A percentile compares a stretch with the other conserved stretches of the same genome.
Evolutionary conservation across 1,139 yeast genomes (phyloP).

Genomic region (Cylindricascospora bacillispora): DNA sequence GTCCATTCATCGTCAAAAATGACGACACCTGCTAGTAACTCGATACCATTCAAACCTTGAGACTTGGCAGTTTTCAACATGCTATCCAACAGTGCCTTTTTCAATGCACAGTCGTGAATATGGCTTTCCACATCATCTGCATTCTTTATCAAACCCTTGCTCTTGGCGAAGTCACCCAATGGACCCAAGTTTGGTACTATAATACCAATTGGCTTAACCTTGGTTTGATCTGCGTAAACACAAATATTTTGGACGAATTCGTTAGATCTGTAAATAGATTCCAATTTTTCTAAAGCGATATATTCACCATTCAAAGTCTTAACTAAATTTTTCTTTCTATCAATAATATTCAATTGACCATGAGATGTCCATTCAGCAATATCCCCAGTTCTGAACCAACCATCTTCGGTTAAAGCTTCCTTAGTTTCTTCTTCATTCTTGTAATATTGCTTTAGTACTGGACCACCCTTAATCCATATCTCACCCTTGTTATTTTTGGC

Average conservation of each 20-base stretch:
- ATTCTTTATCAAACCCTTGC: constrained; percentile 37
- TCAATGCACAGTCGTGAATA: constrained; percentile 46
- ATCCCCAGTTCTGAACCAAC: constrained; percentile 95
- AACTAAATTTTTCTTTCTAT: constrained; percentile 91
- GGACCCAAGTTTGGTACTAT: constrained; percentile 68
- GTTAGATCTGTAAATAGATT: constrained; percentile 75
- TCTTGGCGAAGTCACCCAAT: constrained; percentile 47
- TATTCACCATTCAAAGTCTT: constrained; percentile 96
- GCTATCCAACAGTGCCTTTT: constrained; percentile 41
- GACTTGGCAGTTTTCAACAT: constrained; percentile 63
- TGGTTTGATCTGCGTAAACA: constrained; percentile 78
- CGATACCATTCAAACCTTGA: constrained; percentile 79
- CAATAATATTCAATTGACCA: constrained; percentile 76
- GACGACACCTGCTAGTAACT: constrained; percentile 67
- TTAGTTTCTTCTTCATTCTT: constrained; percentile 73
- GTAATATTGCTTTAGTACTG: constrained; percentile 67
- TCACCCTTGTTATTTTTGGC: constrained; percentile 95
- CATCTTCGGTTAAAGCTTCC: constrained; percentile 60
- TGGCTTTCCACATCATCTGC: constrained; percentile 40
- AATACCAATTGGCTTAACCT: constrained; percentile 87
- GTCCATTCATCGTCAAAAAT: constrained; percentile 92
- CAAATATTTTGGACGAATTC: constrained; percentile 67
- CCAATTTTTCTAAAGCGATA: constrained; percentile 90
- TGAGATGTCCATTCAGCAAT: constrained; percentile 83
- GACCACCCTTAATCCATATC: constrained; percentile 62